A percentile compares a stretch with the other conserved stretches of the same genome.
Conservation (phyloP, 1,139 yeast species). For the Lodderomyces elongisporus region DNA sequence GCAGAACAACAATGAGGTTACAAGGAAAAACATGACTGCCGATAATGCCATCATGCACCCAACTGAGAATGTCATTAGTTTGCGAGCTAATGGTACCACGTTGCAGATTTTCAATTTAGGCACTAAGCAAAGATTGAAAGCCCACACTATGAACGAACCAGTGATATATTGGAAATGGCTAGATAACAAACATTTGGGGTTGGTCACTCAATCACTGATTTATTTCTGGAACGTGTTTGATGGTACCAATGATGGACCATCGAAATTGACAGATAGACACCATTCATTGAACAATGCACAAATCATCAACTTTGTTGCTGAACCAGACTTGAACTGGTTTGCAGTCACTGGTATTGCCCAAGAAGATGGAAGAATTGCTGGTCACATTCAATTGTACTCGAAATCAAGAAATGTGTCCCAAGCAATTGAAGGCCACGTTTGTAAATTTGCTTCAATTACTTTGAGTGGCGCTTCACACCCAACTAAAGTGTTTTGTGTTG, state of each 20-base stretch:
- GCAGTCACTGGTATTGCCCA: slow-evolving; percentile 94
- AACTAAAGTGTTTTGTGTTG: slow-evolving; percentile 85
- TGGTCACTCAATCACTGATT: slow-evolving; percentile 73
- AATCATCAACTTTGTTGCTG: slow-evolving; percentile 86
- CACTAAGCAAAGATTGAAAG: slow-evolving; percentile 82
- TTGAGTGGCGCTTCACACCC: slow-evolving; percentile 71
- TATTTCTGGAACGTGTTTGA: slow-evolving; percentile 84
- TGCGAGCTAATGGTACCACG: slow-evolving; percentile 94
- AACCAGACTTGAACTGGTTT: slow-evolving; percentile 82
- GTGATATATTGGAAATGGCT: slow-evolving; percentile 97
- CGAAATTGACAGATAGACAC: slow-evolving; percentile 78
- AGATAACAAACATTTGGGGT: slow-evolving; percentile 65
- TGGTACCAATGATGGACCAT: slow-evolving; percentile 74
- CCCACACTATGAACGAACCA: slow-evolving; percentile 81
- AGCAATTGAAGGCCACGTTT: slow-evolving; percentile 97
- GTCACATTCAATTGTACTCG: slow-evolving; percentile 90
- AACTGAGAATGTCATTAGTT: slow-evolving; percentile 75
- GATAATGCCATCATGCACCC: slow-evolving; percentile 99
- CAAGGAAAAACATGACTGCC: slow-evolving; percentile 92
- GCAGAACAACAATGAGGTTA: slow-evolving; percentile 64
- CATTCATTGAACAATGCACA: slow-evolving; percentile 75
- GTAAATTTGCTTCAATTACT: slow-evolving; percentile 73
- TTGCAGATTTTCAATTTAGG: slow-evolving; percentile 90
- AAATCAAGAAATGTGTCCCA: slow-evolving; percentile 88
- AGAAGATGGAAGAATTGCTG: slow-evolving; percentile 92